These are phyloP conservation scores for Cryphonectria nitschkei DNA, from an alignment of 2,329 filamentous ascomycete genomes.

Conservation along the genomic window DNA sequence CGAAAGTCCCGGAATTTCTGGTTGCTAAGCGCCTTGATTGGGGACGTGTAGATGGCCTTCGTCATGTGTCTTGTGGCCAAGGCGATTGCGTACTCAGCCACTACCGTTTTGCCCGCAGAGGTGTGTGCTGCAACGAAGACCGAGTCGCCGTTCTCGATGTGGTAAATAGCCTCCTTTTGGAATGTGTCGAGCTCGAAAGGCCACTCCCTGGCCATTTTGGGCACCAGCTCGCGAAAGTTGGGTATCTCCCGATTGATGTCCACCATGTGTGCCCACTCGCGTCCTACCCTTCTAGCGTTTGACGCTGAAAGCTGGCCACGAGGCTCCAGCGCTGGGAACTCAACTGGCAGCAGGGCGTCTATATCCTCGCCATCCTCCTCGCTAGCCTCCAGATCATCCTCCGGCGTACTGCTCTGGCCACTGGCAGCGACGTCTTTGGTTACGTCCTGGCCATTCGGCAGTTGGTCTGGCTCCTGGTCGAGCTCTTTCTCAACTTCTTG, in stretches of 20 bases:
- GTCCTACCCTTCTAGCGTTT: slow-evolving; percentile 72
- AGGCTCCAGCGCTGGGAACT: slow-evolving; percentile 90
- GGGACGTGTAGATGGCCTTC: slow-evolving; percentile 98
- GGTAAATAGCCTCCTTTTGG: slow-evolving; percentile 97
- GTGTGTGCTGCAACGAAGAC: slow-evolving; percentile 98
- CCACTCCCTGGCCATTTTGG: slow-evolving; percentile 95
- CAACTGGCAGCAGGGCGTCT: slow-evolving; percentile 84
- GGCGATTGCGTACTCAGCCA: slow-evolving; percentile 96
- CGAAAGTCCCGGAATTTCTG: slow-evolving; percentile 98
- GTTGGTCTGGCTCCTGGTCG: slow-evolving; percentile 49
- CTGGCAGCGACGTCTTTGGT: slow-evolving; percentile 31
- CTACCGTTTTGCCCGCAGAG: slow-evolving; percentile 96
- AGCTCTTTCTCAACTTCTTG: slow-evolving; percentile 70
- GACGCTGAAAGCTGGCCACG: slow-evolving; percentile 75
- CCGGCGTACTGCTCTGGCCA: slow-evolving; percentile 29
- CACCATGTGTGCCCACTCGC: slow-evolving; percentile 98
- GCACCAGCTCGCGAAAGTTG: slow-evolving; percentile 93
- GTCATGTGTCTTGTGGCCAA: slow-evolving; percentile 98
- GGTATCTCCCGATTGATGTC: slow-evolving; percentile 90
- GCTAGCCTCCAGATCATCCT: slow-evolving; percentile 41
- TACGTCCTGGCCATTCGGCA: slow-evolving; percentile 37
- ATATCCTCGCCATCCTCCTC: slow-evolving; percentile 66
- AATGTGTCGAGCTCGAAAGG: slow-evolving; percentile 97
- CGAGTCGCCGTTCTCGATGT: slow-evolving; percentile 93
- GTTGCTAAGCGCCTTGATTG: slow-evolving; percentile 97